A percentile compares a stretch with the other conserved stretches of the same genome.
phyloP scores from a whole-genome alignment of 352 stramenopile genomes.

The Pythium oligandrum region DNA sequence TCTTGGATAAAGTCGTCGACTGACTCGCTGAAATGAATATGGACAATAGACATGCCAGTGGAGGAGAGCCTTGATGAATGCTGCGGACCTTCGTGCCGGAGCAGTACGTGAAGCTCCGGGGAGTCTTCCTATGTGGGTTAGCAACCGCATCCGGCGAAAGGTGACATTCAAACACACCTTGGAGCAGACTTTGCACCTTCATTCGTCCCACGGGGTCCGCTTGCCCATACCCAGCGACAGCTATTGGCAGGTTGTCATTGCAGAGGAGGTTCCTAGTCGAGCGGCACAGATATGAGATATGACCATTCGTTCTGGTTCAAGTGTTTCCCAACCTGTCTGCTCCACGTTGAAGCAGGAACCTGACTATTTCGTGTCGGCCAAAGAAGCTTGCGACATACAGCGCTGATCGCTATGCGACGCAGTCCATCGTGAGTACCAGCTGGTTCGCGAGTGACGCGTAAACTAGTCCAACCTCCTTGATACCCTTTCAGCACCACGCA shows the following conservation, averaged over 20 bases:
- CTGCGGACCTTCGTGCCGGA: not conserved
- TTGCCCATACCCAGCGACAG: conserved; percentile 42
- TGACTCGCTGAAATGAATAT: conserved; percentile 70
- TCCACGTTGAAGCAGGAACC: conserved; percentile 38
- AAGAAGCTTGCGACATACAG: conserved; percentile 75
- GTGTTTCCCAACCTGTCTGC: conserved; percentile 45
- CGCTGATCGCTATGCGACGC: conserved; percentile 31
- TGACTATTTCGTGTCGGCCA: conserved; percentile 39
- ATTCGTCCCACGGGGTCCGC: conserved; percentile 45
- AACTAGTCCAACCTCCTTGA: too few relatives aligned
- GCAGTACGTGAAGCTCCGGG: conserved; percentile 10
- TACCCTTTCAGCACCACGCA: too few relatives aligned
- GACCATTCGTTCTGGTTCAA: not conserved
- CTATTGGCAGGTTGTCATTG: conserved; percentile 31
- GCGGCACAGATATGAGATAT: not conserved
- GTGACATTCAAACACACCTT: conserved; percentile 25
- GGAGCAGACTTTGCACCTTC: conserved; percentile 57
- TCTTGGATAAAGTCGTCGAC: conserved; percentile 58
- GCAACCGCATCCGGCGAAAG: too few relatives aligned
- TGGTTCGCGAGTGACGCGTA: too few relatives aligned
- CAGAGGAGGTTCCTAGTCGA: conserved; percentile 39
- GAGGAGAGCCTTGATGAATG: too few relatives aligned
- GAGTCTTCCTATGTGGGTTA: too few relatives aligned
- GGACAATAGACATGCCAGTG: conserved; percentile 7
- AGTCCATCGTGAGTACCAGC: too few relatives aligned